Evolutionary conservation across 805 yeast genomes (phyloP).

Genomic region (Candida ulmi): DNA sequence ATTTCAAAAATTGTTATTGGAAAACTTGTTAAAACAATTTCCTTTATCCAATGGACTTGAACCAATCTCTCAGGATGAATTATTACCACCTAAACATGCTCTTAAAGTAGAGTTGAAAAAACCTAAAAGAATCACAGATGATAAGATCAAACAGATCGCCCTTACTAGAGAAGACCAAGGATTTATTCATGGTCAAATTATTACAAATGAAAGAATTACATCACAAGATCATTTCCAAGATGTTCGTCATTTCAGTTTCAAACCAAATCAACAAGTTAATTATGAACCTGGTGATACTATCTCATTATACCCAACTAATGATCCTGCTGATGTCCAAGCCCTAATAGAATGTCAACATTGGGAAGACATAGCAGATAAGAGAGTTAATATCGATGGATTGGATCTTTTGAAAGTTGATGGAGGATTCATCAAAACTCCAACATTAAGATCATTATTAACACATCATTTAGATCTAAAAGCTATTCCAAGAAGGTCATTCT

Average conservation of each 20-base stretch:
- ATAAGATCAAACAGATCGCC: conserved; percentile 23
- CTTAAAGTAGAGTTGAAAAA: conserved; percentile 24
- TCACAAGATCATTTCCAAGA: conserved; percentile 79
- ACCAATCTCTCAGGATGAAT: conserved; percentile 27
- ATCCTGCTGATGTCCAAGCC: conserved; percentile 52
- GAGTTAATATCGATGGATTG: conserved; percentile 25
- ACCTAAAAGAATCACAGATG: conserved; percentile 26
- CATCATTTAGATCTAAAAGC: conserved; percentile 80
- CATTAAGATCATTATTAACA: conserved; percentile 65
- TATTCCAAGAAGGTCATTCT: conserved; percentile 82
- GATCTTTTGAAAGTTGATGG: conserved; percentile 37
- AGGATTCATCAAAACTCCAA: conserved; percentile 54
- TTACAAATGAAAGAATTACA: conserved; percentile 57
- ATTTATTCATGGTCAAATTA: conserved; percentile 38
- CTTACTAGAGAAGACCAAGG: conserved; percentile 24
- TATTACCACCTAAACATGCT: conserved; percentile 34
- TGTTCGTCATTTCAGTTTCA: conserved; percentile 51
- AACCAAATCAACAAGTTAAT: conserved; percentile 15
- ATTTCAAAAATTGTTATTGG: conserved; percentile 55
- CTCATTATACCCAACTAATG: conserved; percentile 71
- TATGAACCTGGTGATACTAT: conserved; percentile 80
- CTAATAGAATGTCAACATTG: conserved; percentile 70
- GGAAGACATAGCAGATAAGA: conserved; percentile 65
- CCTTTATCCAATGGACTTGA: conserved; percentile 29
- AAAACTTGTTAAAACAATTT: conserved; percentile 25